A percentile compares a stretch with the other conserved stretches of the same genome.
These are phyloP conservation scores for Coniochaeta sp. DNA, from an alignment of 2,329 filamentous ascomycete genomes.

Conservation along the genomic window DNA sequence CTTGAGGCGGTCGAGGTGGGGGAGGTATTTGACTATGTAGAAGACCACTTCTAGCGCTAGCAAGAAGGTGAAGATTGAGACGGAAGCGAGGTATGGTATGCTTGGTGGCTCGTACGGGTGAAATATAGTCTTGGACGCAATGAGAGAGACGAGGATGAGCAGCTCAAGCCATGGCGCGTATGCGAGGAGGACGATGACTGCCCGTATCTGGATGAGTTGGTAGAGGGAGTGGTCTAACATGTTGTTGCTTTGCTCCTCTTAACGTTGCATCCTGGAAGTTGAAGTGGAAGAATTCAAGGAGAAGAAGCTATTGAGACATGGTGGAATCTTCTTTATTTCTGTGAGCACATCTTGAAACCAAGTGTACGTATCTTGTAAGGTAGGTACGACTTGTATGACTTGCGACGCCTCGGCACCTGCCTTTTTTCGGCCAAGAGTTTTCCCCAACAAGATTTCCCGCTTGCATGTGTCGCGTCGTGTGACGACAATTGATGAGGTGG, in stretches of 20 bases:
- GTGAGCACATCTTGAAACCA: background rate
- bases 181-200: slow-evolving; percentile 1
- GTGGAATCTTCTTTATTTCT: too few species aligned
- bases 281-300: background rate
- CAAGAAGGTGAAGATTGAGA: slow-evolving; percentile 19
- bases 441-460: too few species aligned
- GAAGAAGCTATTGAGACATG: background rate
- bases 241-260: background rate
- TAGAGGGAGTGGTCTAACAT: background rate
- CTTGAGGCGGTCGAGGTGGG: slow-evolving; percentile 32
- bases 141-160: background rate
- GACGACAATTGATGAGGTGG: too few species aligned
- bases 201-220: background rate
- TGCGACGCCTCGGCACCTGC: too few species aligned
- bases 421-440: too few species aligned
- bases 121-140: background rate
- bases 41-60: slow-evolving; percentile 34
- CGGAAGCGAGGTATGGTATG: background rate
- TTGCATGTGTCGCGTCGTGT: too few species aligned
- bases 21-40: slow-evolving; percentile 33
- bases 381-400: too few species aligned
- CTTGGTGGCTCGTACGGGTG: background rate
- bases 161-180: background rate
- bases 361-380: background rate
- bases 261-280: background rate